Base-by-base conservation (phyloP, 768 basidiomycete genomes). In the Suillus brevipes region DNA sequence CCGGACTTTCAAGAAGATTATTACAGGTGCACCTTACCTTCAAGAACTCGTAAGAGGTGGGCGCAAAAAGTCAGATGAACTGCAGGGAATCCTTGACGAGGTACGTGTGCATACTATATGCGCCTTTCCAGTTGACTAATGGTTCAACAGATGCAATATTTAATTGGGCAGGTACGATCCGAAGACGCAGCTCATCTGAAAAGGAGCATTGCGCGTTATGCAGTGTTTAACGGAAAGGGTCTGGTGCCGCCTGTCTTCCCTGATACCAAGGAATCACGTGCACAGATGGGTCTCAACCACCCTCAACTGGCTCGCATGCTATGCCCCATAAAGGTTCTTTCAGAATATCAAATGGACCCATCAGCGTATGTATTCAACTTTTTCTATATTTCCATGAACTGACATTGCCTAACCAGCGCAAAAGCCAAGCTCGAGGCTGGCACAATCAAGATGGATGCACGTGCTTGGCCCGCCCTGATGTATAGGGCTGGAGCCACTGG, bases 231-330 rank as follows among this genome's bases (percentile, higher is more conserved):
- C 5, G 3, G 12, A 4, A 49, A 49, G 4, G 23, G 23, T 49
- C 23, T 49, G 23, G 23, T 13, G 23, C 47, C 47, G 0, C 1
- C 47, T 3, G 1, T 49, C 8, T 49, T 23, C 23, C 47, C 47
- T 3, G 47, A 49, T 0, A 49, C 10, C 47, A 49, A 25, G 12
- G 47, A 49, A 6, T 49, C 47, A 6, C 5, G 23, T 14, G 47
- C 23, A 3, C 13, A 49, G 16, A 57, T 66, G 37, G 62, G 65
- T 14, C 28, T 66, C 14, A 66, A 66, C 10, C 65, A 66, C 38
- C 49, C 49, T 0, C 56, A 42, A 6, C 40, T 66, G 6, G 57
- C 61, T 0, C 1, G 20, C 6, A 36, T 50, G 25, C 25, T 66
- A 6, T 66, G 65, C 16, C 65, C 65, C 2, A 25, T 63, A 13